These are phyloP conservation scores for Begonia fuchsioides DNA, from an alignment of 306 rosid species.

Conservation along the genomic window DNA sequence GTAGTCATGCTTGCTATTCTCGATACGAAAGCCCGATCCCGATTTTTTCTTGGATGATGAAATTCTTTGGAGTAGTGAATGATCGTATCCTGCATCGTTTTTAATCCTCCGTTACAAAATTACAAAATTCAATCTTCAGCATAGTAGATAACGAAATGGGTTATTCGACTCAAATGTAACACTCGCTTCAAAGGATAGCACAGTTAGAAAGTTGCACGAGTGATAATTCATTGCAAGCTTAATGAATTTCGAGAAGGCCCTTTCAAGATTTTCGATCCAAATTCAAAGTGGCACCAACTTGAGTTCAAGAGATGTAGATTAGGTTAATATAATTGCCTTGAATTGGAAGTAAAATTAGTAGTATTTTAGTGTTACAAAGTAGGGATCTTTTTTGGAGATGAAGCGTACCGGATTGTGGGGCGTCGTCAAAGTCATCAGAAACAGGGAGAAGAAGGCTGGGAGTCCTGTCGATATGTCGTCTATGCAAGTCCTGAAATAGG, in stretches of 20 bases:
- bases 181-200: no score
- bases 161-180: no score
- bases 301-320: no score
- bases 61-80: slow-evolving; percentile 33
- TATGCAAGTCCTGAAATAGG: slow-evolving; percentile 49
- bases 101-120: not conserved
- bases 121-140: not conserved
- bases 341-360: not conserved
- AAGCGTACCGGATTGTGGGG: slow-evolving; percentile 1
- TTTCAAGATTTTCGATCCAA: no score
- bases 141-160: not conserved
- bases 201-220: no score
- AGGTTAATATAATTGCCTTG: no score
- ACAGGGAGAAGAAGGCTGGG: slow-evolving; percentile 33
- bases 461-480: slow-evolving; percentile 25
- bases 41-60: slow-evolving; percentile 44
- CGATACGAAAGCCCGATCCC: slow-evolving; percentile 28
- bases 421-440: slow-evolving; percentile 36
- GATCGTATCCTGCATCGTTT: slow-evolving; percentile 23
- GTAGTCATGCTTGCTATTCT: slow-evolving; percentile 44
- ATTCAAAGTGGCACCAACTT: no score
- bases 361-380: not conserved
- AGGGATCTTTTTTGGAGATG: not conserved
- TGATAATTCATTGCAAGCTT: no score
- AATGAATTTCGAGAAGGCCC: no score